These are phyloP conservation scores for Pleochaeta shiraiana DNA, from an alignment of 2,329 filamentous ascomycete genomes.

Conservation along the genomic window DNA sequence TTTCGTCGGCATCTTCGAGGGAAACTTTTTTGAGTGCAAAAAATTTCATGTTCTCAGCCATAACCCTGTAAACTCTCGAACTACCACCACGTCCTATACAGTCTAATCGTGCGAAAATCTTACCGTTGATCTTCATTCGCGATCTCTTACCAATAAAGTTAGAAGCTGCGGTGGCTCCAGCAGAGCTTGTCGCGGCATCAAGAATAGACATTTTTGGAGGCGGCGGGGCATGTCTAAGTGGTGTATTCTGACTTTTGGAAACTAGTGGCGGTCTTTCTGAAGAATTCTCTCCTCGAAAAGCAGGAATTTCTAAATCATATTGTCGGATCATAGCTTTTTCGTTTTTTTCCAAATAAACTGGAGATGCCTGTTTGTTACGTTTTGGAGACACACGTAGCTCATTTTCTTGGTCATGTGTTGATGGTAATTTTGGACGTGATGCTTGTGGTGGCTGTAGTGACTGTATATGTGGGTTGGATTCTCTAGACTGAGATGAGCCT, in stretches of 20 bases:
- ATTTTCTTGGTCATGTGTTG: constrained; percentile 65
- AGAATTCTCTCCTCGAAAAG: constrained; percentile 21
- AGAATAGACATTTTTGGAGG: constrained; percentile 93
- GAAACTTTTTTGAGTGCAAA: constrained; percentile 88
- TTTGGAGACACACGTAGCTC: constrained; percentile 50
- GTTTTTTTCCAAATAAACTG: constrained; percentile 14
- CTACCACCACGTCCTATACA: constrained; percentile 83
- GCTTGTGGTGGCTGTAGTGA: constrained; percentile 15
- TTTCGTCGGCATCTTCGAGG: constrained; percentile 71
- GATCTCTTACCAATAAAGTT: constrained; percentile 51
- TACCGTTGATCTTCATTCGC: constrained; percentile 74
- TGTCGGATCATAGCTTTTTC: constrained; percentile 31
- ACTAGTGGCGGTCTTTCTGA: constrained; percentile 35
- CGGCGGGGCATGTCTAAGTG: constrained; percentile 53
- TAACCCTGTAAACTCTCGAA: constrained; percentile 86
- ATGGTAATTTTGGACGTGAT: constrained; percentile 31
- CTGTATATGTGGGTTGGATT: constrained; percentile 22
- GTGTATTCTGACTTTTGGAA: constrained; percentile 41
- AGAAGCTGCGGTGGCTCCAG: constrained; percentile 54
- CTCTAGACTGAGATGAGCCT: constrained; percentile 22
- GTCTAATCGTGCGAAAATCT: constrained; percentile 74
- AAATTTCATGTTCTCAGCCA: constrained; percentile 91
- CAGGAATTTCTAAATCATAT: constrained; percentile 24
- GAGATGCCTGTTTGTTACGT: constrained; percentile 19
- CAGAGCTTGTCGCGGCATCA: constrained; percentile 71